Evolutionary conservation across 2,329 filamentous ascomycete genomes (phyloP).

Genomic region (Aureobasidium sp.): DNA sequence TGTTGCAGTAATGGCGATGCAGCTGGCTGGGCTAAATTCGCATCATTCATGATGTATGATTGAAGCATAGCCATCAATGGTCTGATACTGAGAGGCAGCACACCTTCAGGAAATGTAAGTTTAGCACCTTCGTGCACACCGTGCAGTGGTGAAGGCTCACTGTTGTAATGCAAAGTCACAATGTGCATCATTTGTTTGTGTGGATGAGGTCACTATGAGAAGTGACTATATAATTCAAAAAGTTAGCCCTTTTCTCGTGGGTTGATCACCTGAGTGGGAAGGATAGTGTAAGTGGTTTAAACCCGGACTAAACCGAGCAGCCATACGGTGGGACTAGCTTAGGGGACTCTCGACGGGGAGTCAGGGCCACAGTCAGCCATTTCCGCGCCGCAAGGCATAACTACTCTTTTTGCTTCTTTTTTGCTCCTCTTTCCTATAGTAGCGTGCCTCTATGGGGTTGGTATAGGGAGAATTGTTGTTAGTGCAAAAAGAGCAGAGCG

Average conservation of each 20-base stretch:
- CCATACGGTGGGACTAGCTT: background rate
- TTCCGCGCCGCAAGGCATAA: too few species aligned
- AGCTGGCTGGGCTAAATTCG: too few species aligned
- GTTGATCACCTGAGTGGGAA: background rate
- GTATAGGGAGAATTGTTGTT: background rate
- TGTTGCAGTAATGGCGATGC: too few species aligned
- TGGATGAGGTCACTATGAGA: background rate
- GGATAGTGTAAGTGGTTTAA: background rate
- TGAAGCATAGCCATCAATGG: background rate
- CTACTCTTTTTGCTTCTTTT: background rate
- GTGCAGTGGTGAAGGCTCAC: background rate
- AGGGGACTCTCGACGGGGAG: background rate
- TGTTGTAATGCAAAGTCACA: background rate
- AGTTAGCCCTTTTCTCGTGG: background rate
- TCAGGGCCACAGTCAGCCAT: background rate
- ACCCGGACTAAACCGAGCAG: background rate
- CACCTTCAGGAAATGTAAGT: background rate
- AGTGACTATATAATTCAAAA: background rate
- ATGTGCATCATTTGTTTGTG: background rate
- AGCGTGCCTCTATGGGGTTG: background rate
- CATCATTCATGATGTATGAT: background rate
- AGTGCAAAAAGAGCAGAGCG: background rate
- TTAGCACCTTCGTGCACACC: background rate
- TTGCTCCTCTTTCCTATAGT: background rate
- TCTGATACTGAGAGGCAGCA: background rate